phyloP scores from a whole-genome alignment of 2,329 filamentous ascomycete genomes.

The Aspergillus persii region DNA sequence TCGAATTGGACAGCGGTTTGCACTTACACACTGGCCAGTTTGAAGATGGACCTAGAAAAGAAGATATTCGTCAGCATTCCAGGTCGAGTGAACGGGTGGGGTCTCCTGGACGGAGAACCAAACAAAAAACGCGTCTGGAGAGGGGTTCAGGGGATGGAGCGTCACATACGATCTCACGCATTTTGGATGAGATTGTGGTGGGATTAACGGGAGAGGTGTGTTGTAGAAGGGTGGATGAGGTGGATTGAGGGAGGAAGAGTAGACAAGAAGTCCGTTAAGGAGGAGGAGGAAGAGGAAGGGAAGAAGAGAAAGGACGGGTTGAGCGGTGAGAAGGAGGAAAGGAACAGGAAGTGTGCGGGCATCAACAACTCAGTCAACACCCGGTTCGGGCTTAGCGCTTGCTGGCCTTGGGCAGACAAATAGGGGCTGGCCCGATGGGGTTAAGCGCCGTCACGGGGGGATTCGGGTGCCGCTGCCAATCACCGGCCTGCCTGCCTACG shows the following conservation, averaged over 20 bases:
- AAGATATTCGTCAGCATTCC: conserved; percentile 42
- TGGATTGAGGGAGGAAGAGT: conserved; percentile 9
- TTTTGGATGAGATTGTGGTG: conserved; percentile 48
- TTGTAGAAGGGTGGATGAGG: conserved; percentile 14
- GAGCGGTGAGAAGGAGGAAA: conserved; percentile 28
- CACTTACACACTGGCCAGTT: conserved; percentile 97
- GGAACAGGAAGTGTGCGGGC: background rate
- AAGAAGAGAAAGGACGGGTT: conserved; percentile 26
- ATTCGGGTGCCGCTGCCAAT: background rate
- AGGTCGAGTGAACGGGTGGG: conserved; percentile 32
- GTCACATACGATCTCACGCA: conserved; percentile 71
- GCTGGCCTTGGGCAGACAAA: conserved; percentile 20
- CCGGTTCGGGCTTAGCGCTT: conserved; percentile 6
- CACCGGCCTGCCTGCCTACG: background rate
- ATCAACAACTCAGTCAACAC: background rate
- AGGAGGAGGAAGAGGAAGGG: conserved; percentile 18
- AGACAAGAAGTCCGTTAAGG: conserved; percentile 17
- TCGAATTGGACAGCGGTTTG: conserved; percentile 3
- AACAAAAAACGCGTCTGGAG: conserved; percentile 35
- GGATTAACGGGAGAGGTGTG: conserved; percentile 14
- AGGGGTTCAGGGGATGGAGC: conserved; percentile 13
- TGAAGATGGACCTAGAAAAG: conserved; percentile 91
- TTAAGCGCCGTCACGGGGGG: conserved; percentile 30
- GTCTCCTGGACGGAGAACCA: conserved; percentile 31
- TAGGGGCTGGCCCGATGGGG: conserved; percentile 23